These are phyloP conservation scores for Macaranga tanarius DNA, from an alignment of 441 rosid genomes.

Conservation along the genomic window DNA sequence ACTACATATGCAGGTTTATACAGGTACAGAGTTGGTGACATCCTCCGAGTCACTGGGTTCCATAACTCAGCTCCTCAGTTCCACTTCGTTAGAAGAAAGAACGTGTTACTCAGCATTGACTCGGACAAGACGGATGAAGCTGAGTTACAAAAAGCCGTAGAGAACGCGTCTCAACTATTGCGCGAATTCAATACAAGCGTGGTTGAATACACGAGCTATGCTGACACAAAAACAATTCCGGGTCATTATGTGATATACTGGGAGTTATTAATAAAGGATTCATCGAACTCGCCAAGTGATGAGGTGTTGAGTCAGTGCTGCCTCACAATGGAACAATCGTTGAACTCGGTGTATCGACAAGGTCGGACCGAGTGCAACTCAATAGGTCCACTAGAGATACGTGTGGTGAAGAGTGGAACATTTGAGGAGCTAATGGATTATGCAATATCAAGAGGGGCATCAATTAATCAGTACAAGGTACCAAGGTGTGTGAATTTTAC, in stretches of 20 bases:
- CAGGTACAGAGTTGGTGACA: conserved; percentile 87
- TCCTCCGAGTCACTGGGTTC: conserved; percentile 85
- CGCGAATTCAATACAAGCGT: conserved; percentile 59
- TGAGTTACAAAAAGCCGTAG: conserved; percentile 74
- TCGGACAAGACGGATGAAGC: conserved; percentile 90
- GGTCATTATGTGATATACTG: conserved; percentile 90
- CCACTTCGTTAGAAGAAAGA: conserved; percentile 77
- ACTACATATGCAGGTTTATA: conserved; percentile 80
- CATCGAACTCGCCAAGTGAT: conserved; percentile 36
- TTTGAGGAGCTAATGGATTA: conserved; percentile 95
- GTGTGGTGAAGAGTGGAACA: conserved; percentile 80
- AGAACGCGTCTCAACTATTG: conserved; percentile 55
- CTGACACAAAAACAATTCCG: conserved; percentile 68
- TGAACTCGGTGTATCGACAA: conserved; percentile 83
- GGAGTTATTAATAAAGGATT: conserved; percentile 62
- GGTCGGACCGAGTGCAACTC: conserved; percentile 75
- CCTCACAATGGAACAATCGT: conserved; percentile 74
- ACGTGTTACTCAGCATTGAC: conserved; percentile 82
- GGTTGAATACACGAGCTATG: conserved; percentile 90
- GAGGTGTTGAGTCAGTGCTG: conserved; percentile 62
- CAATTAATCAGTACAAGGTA: conserved; percentile 90
- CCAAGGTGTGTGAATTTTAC: conserved; percentile 89
- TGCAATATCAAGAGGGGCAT: conserved; percentile 88
- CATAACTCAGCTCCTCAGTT: conserved; percentile 92
- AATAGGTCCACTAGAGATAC: conserved; percentile 78